A percentile compares a stretch with the other conserved stretches of the same genome.
Conservation (phyloP, 108 stramenopile species). For the Skeletonema costatum region DNA sequence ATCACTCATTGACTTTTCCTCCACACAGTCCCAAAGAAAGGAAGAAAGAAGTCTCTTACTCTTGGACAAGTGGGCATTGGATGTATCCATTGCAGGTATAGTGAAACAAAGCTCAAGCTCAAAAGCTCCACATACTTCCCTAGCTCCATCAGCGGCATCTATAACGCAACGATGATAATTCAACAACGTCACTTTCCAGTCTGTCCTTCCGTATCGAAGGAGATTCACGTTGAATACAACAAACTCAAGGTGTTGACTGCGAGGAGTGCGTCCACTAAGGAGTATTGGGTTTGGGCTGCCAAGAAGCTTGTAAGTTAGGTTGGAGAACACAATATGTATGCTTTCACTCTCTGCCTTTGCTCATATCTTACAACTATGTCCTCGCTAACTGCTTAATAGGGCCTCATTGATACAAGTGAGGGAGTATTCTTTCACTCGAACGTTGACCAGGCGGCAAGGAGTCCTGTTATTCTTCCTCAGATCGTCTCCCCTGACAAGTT, state of each 20-base stretch:
- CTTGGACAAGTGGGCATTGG: slow-evolving; percentile 87
- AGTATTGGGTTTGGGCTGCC: slow-evolving; percentile 47
- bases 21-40: slow-evolving; percentile 65
- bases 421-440: slow-evolving; percentile 43
- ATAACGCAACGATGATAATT: slow-evolving; percentile 53
- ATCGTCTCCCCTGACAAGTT: background rate
- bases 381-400: slow-evolving; percentile 2
- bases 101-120: slow-evolving; percentile 28
- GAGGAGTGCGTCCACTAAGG: slow-evolving; percentile 45
- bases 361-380: background rate
- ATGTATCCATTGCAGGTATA: slow-evolving; percentile 68
- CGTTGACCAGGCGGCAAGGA: background rate
- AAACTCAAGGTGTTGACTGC: slow-evolving; percentile 43
- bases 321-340: too few species aligned
- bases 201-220: slow-evolving; percentile 65
- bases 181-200: slow-evolving; percentile 50
- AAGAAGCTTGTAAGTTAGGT: slow-evolving; percentile 27
- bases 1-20: background rate
- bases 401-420: slow-evolving; percentile 27
- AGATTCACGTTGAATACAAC: slow-evolving; percentile 40
- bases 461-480: background rate
- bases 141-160: slow-evolving; percentile 33
- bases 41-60: slow-evolving; percentile 74
- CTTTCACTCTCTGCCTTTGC: too few species aligned
- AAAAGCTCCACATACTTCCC: slow-evolving; percentile 50